Evolutionary conservation across 495 filamentous ascomycete species (phyloP).

Genomic region (Hypoxylon fragiforme): DNA sequence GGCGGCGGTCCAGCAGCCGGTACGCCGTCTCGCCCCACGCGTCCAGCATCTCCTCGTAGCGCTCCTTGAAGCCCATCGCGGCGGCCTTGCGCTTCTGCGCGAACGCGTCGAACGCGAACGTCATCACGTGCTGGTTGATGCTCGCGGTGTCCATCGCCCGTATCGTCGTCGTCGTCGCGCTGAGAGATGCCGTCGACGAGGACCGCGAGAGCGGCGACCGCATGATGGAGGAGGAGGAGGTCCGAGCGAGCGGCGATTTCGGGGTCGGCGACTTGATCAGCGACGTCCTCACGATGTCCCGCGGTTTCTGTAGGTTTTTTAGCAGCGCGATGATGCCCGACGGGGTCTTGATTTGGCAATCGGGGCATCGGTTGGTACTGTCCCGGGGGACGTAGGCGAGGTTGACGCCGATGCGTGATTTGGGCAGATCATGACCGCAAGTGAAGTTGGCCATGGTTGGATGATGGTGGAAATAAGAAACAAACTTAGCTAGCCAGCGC

Average conservation of each 20-base stretch:
- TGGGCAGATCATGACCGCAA: constrained; percentile 20
- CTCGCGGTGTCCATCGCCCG: too few species aligned
- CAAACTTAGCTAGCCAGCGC: constrained; percentile 21
- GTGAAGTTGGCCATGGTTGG: constrained; percentile 9
- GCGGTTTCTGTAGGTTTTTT: background rate
- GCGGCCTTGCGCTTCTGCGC: constrained; percentile 14
- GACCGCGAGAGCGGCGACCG: too few species aligned
- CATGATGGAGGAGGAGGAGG: too few species aligned
- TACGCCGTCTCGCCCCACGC: background rate
- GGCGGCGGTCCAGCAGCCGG: constrained; percentile 6
- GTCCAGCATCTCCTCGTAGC: background rate
- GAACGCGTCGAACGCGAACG: constrained; percentile 17
- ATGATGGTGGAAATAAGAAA: background rate
- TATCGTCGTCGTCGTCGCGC: too few species aligned
- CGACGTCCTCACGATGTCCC: too few species aligned
- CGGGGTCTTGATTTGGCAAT: constrained; percentile 12
- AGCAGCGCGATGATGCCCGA: background rate
- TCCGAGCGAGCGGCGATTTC: background rate
- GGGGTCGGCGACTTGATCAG: too few species aligned
- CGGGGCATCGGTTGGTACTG: constrained; percentile 9
- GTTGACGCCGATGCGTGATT: constrained; percentile 18
- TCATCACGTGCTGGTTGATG: constrained; percentile 9
- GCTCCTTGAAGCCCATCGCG: constrained; percentile 2
- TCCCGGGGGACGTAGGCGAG: constrained; percentile 17
- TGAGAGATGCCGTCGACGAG: too few species aligned